Base-by-base conservation (phyloP, 2,329 filamentous ascomycete species). In the Nemania sp. region DNA sequence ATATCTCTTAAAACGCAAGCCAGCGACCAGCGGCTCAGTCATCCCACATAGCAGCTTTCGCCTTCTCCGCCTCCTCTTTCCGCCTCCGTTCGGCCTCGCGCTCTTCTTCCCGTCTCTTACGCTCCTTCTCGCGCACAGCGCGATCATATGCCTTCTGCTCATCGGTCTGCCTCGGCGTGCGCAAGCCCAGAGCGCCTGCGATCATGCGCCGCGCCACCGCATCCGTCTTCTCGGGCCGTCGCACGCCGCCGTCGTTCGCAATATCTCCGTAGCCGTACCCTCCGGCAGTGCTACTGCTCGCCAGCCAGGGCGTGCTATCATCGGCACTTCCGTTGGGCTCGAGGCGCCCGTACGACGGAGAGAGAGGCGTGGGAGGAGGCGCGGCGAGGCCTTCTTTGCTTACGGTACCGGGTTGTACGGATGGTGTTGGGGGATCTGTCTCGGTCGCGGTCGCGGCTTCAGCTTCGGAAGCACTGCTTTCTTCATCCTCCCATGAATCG, bases 191-290 rank as follows among this genome's bases (percentile, higher is more conserved):
- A 0, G 90, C 91, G 3, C 89, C 89, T 0, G 91, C 91, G 69
- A 99, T 97, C 82, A 99, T 80, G 54, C 94, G 80, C 57, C 89
- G 83, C 5, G 94, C 94, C 33, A 96, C 91, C 0, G 91, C 90
- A 57, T 95, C 95, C 58, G 92, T 95, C 78, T 96, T 99, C 73
- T 96, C 92, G 0, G 91, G 93, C 33, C 48, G 45, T 47, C 23
- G 37, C 30, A 43, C 36, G 19, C 43, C 42, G 36, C n/a, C 54
- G 6, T 59, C 52, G 9, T 49, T 45, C 33, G 51, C 49, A n/a
- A 30, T 12, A 28, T 47, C 37, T 17, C 23, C 40, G 37, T 43
- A 46, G 37, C 45, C 39, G 48, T 54, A 37, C 1, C 40, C 43
- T 41, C 63, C 56, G 15, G 31, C 42, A n/a, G 47, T 28, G 19